These are phyloP conservation scores for Fusarium robinianum DNA, from an alignment of 2,329 filamentous ascomycete genomes.

Conservation along the genomic window DNA sequence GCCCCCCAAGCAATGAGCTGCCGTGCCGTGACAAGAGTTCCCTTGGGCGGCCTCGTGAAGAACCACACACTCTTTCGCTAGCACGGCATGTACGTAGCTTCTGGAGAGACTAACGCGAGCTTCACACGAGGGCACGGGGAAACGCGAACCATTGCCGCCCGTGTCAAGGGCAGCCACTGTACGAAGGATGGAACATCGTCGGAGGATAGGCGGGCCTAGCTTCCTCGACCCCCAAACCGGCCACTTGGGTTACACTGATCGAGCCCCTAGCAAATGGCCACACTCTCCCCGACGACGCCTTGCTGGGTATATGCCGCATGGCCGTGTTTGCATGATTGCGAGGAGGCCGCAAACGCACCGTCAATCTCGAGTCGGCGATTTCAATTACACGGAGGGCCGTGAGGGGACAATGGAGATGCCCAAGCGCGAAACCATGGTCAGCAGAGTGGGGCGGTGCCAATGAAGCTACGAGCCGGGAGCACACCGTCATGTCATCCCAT, in stretches of 20 bases:
- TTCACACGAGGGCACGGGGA: no score
- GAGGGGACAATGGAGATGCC: slow-evolving; percentile 11
- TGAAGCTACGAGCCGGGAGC: slow-evolving; percentile 17
- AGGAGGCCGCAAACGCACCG: slow-evolving; percentile 20
- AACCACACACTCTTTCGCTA: no score
- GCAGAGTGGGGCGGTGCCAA: slow-evolving; percentile 23
- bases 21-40: no score
- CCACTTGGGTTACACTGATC: slow-evolving; percentile 32
- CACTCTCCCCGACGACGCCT: slow-evolving; percentile 16
- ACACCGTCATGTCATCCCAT: slow-evolving; percentile 29
- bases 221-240: slow-evolving; percentile 34
- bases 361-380: slow-evolving; percentile 23
- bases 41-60: no score
- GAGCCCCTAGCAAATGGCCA: slow-evolving; percentile 25
- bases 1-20: no score
- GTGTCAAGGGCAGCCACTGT: slow-evolving; percentile 17
- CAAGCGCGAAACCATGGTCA: slow-evolving; percentile 32
- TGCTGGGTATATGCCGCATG: slow-evolving; percentile 33
- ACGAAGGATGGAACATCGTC: slow-evolving; percentile 12
- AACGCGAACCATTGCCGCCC: slow-evolving; percentile 1
- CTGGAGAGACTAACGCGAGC: no score
- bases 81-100: no score
- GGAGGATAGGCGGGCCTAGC: slow-evolving; percentile 35
- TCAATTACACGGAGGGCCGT: slow-evolving; percentile 24
- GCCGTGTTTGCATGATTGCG: slow-evolving; percentile 28